A percentile compares a stretch with the other conserved stretches of the same genome.
These are phyloP conservation scores for Candida methanosorbosa DNA, from an alignment of 805 yeast species.

Conservation along the genomic window DNA sequence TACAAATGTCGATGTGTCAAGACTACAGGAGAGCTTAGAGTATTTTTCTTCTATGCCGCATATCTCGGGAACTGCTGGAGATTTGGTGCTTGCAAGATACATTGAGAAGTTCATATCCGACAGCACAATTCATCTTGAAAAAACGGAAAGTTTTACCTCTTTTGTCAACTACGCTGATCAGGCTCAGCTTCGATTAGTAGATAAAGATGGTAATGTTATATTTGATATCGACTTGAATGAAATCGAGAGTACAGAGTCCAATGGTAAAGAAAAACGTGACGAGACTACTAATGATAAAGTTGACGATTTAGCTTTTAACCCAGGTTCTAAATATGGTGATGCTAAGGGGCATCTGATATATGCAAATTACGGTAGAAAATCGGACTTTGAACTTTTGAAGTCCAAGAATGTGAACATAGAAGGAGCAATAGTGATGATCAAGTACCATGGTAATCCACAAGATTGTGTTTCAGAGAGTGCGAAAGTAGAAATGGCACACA, in stretches of 20 bases:
- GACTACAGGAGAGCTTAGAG: slow-evolving; percentile 58
- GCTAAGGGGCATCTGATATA: slow-evolving; percentile 47
- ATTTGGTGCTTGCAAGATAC: slow-evolving; percentile 60
- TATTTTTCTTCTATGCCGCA: slow-evolving; percentile 79
- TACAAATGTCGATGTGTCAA: slow-evolving; percentile 42
- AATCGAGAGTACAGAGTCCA: neutral
- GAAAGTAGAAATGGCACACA: slow-evolving; percentile 47
- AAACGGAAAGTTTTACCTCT: slow-evolving; percentile 41
- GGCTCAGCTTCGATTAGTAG: slow-evolving; percentile 18
- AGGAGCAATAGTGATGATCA: slow-evolving; percentile 50
- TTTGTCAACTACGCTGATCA: slow-evolving; percentile 59
- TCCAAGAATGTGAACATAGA: slow-evolving; percentile 29
- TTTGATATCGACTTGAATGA: slow-evolving; percentile 16
- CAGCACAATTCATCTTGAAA: slow-evolving; percentile 45
- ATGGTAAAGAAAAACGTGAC: slow-evolving; percentile 1
- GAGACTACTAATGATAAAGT: slow-evolving; percentile 12
- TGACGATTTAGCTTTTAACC: slow-evolving; percentile 51
- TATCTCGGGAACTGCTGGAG: slow-evolving; percentile 83
- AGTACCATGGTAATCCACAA: slow-evolving; percentile 37
- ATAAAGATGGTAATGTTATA: slow-evolving; percentile 8
- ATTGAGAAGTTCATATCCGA: slow-evolving; percentile 49
- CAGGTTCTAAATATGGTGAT: slow-evolving; percentile 54
- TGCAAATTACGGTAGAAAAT: slow-evolving; percentile 55
- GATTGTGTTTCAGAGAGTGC: slow-evolving; percentile 34
- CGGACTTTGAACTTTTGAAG: slow-evolving; percentile 41